phyloP scores from a whole-genome alignment of 2,329 filamentous ascomycete species.

The Paecilomyces sp. region DNA sequence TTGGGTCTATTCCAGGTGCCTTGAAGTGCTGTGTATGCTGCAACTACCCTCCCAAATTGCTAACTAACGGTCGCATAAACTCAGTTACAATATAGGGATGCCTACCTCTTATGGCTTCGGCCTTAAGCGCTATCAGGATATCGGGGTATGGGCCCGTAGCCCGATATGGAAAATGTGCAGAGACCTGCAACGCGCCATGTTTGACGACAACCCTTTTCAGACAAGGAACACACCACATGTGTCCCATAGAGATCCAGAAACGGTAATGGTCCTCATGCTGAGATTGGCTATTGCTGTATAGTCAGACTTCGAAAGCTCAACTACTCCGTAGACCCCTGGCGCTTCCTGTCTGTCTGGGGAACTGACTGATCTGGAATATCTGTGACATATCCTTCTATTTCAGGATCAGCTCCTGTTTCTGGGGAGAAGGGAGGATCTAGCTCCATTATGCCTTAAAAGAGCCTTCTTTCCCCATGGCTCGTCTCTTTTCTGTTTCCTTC shows the following conservation, averaged over 20 bases:
- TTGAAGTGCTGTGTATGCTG: not conserved
- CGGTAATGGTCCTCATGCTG: not conserved
- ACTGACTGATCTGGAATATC: conserved; percentile 1
- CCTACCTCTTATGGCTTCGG: not conserved
- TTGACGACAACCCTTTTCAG: not conserved
- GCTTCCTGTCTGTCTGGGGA: not conserved
- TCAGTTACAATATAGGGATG: not conserved
- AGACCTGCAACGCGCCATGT: not conserved
- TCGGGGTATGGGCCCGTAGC: not conserved
- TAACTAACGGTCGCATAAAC: not conserved
- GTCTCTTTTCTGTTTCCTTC: not conserved
- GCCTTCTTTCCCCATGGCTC: not conserved
- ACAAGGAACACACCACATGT: not conserved
- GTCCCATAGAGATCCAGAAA: not conserved
- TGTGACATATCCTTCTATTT: not conserved
- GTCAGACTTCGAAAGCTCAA: not conserved
- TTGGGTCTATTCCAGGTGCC: not conserved
- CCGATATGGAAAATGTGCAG: not conserved
- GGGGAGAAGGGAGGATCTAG: not conserved
- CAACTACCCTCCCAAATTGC: not conserved
- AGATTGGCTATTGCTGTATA: not conserved
- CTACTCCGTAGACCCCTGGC: not conserved
- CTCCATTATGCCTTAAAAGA: not conserved
- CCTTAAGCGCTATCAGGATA: not conserved
- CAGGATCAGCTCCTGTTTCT: not conserved